Conservation (phyloP, 768 basidiomycete genomes). For the Boletellus sp. region DNA sequence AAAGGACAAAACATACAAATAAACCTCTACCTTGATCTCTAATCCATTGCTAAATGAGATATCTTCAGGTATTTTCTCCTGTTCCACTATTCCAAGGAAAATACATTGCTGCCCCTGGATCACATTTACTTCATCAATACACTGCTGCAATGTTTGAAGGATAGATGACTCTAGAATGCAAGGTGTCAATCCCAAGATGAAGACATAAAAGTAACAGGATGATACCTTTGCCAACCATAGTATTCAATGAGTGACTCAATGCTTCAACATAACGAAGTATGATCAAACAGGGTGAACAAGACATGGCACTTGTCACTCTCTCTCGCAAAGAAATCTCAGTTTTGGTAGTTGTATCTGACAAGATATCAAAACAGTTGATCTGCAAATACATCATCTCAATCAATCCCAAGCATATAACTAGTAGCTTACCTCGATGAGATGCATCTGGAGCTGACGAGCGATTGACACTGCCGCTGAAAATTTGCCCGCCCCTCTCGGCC, state of each 20-base stretch:
- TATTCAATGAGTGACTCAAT: slow-evolving; percentile 57
- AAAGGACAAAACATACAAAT: not conserved
- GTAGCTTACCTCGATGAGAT: slow-evolving; percentile 64
- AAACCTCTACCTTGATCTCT: slow-evolving; percentile 54
- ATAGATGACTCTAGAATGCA: slow-evolving; percentile 51
- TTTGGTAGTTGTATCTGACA: slow-evolving; percentile 73
- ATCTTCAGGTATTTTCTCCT: slow-evolving; percentile 57
- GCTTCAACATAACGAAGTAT: slow-evolving; percentile 81
- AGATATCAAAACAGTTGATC: slow-evolving; percentile 82
- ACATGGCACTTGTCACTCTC: slow-evolving; percentile 70
- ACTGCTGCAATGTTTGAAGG: slow-evolving; percentile 57
- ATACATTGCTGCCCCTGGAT: slow-evolving; percentile 68
- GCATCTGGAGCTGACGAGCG: slow-evolving; percentile 65
- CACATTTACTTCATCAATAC: slow-evolving; percentile 56
- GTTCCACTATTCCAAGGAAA: slow-evolving; percentile 68
- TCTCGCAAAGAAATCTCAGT: slow-evolving; percentile 71
- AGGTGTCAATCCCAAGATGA: not conserved
- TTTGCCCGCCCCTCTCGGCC: slow-evolving; percentile 80
- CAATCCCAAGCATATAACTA: not conserved
- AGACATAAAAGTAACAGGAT: not conserved
- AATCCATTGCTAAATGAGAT: slow-evolving; percentile 88
- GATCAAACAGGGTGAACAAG: slow-evolving; percentile 82
- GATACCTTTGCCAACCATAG: slow-evolving; percentile 54
- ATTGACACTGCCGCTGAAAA: slow-evolving; percentile 56
- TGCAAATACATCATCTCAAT: slow-evolving; percentile 28